These are phyloP conservation scores for Trametes hirsuta DNA, from an alignment of 1,284 basidiomycete genomes.

Conservation along the genomic window DNA sequence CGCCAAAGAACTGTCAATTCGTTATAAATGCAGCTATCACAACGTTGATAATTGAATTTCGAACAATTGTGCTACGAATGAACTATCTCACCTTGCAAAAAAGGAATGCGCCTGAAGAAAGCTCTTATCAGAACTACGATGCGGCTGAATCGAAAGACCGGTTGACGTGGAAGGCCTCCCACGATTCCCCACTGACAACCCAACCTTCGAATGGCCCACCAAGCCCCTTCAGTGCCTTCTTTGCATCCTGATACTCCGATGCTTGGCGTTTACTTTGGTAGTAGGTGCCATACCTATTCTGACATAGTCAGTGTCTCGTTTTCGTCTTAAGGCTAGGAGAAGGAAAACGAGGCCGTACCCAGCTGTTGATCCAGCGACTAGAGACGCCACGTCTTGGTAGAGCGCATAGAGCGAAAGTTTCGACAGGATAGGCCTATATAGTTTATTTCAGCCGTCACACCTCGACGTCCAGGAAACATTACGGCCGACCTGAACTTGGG, in stretches of 20 bases:
- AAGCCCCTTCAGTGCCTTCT: constrained; percentile 24
- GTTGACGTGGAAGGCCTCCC: constrained; percentile 34
- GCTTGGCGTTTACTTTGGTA: constrained; percentile 25
- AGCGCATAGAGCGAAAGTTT: constrained; percentile 36
- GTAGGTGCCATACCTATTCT: constrained; percentile 25
- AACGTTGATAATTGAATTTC: too few species aligned
- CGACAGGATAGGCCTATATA: constrained; percentile 36
- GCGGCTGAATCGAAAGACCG: background rate
- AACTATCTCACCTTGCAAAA: too few species aligned
- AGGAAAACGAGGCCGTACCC: background rate
- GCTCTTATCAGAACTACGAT: too few species aligned
- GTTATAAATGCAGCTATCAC: too few species aligned
- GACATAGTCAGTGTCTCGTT: background rate
- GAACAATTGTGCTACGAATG: too few species aligned
- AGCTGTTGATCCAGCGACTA: background rate
- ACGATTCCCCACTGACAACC: constrained; percentile 35
- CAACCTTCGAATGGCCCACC: constrained; percentile 37
- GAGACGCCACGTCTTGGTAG: constrained; percentile 13
- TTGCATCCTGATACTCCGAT: constrained; percentile 30
- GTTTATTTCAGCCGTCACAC: too few species aligned
- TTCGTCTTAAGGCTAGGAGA: background rate
- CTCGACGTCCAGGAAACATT: background rate
- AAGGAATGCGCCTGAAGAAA: too few species aligned
- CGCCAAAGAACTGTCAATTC: too few species aligned
- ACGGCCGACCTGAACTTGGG: constrained; percentile 60